Percentiles rank a stretch among this genome's conserved stretches.
These are phyloP conservation scores for Decorospora gaudefroyi DNA, from an alignment of 2,329 filamentous ascomycete genomes.

Conservation along the genomic window DNA sequence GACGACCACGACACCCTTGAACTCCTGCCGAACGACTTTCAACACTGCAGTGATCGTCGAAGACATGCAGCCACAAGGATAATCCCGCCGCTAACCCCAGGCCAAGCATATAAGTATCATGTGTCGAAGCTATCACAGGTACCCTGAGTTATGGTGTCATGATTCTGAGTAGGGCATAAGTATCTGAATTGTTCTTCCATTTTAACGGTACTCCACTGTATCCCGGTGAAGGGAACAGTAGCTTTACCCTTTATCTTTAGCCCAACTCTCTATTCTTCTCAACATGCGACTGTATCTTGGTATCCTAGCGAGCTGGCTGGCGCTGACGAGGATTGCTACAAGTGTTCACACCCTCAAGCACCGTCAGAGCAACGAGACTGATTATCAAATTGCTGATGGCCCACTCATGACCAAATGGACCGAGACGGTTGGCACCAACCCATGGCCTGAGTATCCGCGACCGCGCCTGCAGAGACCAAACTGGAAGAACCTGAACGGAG, in stretches of 20 bases:
- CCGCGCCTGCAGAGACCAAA: conserved; percentile 59
- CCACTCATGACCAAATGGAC: conserved; percentile 56
- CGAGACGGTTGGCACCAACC: conserved; percentile 56
- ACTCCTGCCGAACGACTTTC: conserved; percentile 4
- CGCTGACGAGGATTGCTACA: conserved; percentile 15
- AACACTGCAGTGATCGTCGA: conserved; percentile 29
- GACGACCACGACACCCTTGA: conserved; percentile 5
- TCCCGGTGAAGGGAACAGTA: background rate
- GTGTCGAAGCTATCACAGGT: conserved; percentile 22
- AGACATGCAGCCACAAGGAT: conserved; percentile 31
- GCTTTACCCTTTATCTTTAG: background rate
- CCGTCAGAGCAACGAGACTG: conserved; percentile 37
- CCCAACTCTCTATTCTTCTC: background rate
- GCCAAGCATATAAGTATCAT: conserved; percentile 26
- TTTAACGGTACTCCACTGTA: background rate
- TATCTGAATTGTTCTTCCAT: conserved; percentile 14
- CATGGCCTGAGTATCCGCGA: conserved; percentile 63
- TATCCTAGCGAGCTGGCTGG: conserved; percentile 19
- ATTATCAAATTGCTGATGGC: conserved; percentile 36
- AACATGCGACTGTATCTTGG: conserved; percentile 27
- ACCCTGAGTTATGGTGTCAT: conserved; percentile 23
- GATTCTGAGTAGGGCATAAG: conserved; percentile 24
- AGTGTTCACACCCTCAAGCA: conserved; percentile 10
- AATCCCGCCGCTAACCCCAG: conserved; percentile 33
- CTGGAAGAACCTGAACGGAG: conserved; percentile 63